Evolutionary conservation across 2,329 filamentous ascomycete species (phyloP), one percentile per base, ranked within the genome.

Genomic region (Cercospora canescens): DNA sequence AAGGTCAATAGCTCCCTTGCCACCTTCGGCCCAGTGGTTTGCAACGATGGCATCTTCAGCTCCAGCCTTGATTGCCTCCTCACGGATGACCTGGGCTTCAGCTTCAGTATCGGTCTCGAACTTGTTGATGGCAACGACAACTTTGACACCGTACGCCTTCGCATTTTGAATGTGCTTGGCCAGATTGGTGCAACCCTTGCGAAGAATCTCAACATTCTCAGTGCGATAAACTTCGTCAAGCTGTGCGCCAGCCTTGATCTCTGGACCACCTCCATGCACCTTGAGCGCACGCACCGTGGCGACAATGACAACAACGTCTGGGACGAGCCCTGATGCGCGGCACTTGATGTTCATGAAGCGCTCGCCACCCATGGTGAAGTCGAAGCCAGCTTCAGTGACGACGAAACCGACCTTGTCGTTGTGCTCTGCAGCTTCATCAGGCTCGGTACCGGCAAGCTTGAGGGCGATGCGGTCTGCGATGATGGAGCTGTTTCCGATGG

Each of bases 341-440:
- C 95, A 98, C 86, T 99, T 99, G 85, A 99, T 98, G 84, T 99
- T 98, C 88, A 99, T 98, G 86, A 99, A 99, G 60, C 95, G 91
- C 86, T 99, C 95, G 69, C 95, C 95, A 70, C 95, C 95, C 95
- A 99, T 99, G 75, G 95, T 98, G 82, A 99, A 99, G 81, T 99
- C 95, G 79, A 99, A 99, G 9, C 95, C 95, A 61, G 95, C 94
- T 80, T 99, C 95, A 1, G 95, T 99, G 39, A 99, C 89, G 24
- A 97, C 94, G 74, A 95, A 98, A 9, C 95, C 95, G 32, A 91
- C 88, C 84, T 95, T 94, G 72, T 89, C 84, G 59, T 88, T 84
- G 75, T 94, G 87, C 57, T 71, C 67, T 2, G 65, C 67, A 74
- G 96, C 88, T 82, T 98, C 95, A 71, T 96, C 94, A 6, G 89